A percentile compares a stretch with the other conserved stretches of the same genome.
Conservation (phyloP, 106 monocot species). For the Dendrobium nobile region DNA sequence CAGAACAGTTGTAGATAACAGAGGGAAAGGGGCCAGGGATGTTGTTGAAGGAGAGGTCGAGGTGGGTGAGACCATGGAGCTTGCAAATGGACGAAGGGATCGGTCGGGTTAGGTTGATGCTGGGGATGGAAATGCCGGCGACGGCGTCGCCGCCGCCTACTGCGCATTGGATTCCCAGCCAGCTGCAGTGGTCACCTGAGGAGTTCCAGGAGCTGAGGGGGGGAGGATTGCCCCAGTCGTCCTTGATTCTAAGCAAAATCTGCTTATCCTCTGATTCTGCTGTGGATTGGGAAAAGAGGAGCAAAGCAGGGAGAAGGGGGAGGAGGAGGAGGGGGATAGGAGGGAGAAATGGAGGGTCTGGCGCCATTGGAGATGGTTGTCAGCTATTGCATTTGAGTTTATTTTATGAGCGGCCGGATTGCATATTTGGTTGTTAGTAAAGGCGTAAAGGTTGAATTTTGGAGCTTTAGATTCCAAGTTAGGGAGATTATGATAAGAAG, state of each 20-base stretch:
- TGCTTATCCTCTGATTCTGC: conserved; percentile 3
- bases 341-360: neutral
- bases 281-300: neutral
- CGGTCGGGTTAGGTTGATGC: neutral
- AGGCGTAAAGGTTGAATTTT: too few relatives aligned
- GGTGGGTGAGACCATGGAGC: conserved; percentile 34
- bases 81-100: conserved; percentile 38
- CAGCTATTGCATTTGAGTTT: neutral
- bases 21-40: conserved; percentile 36
- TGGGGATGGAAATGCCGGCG: conserved; percentile 13
- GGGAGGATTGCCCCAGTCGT: conserved; percentile 10
- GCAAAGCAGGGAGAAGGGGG: neutral
- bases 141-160: conserved; percentile 6
- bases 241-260: conserved; percentile 16
- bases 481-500: too few relatives aligned
- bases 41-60: conserved; percentile 50
- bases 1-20: conserved; percentile 32
- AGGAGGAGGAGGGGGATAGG: neutral
- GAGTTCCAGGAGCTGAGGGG: conserved; percentile 11
- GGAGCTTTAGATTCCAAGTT: too few relatives aligned
- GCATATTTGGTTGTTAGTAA: neutral
- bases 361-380: neutral
- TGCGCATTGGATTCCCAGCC: conserved; percentile 17
- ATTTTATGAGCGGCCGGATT: neutral
- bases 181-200: conserved; percentile 10